A percentile compares a stretch with the other conserved stretches of the same genome.
Evolutionary conservation across 148 eudicot species (phyloP).

Genomic region (Amaranthus hypochondriacus): DNA sequence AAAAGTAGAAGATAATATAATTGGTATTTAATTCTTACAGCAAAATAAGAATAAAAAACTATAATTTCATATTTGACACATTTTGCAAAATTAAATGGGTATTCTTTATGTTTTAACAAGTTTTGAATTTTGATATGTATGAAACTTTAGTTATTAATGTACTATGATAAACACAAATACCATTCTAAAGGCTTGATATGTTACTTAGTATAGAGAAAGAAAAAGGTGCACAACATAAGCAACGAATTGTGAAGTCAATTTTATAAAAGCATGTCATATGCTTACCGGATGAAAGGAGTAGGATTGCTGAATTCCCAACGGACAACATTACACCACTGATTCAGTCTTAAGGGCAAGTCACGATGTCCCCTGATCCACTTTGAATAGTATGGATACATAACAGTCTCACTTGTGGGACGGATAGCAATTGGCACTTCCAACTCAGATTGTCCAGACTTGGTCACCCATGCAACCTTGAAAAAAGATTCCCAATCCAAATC

Average conservation of each 20-base stretch:
- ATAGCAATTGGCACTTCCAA: conserved; percentile 92
- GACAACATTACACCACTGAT: conserved; percentile 99
- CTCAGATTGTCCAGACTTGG: conserved; percentile 85
- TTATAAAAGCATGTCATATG: conserved; percentile 1
- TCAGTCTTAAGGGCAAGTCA: conserved; percentile 85
- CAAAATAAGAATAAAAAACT: too few species aligned
- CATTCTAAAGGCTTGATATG: neutral
- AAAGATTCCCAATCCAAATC: neutral
- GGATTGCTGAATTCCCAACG: conserved; percentile 99
- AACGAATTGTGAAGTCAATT: too few species aligned
- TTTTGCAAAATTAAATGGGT: too few species aligned
- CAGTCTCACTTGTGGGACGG: conserved; percentile 99
- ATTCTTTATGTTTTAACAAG: too few species aligned
- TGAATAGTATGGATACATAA: conserved; percentile 95
- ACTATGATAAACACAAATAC: neutral
- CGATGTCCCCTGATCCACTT: conserved; percentile 99
- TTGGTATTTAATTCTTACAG: too few species aligned
- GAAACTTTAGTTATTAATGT: neutral
- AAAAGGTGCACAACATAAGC: too few species aligned
- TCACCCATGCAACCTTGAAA: conserved; percentile 95
- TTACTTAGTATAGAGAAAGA: too few species aligned
- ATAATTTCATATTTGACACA: too few species aligned
- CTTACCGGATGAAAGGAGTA: conserved; percentile 93
- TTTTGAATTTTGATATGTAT: neutral
- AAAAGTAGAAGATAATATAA: too few species aligned